A percentile compares a stretch with the other conserved stretches of the same genome.
Evolutionary conservation across 1,284 basidiomycete species (phyloP).

Genomic region (Serendipita sp.): DNA sequence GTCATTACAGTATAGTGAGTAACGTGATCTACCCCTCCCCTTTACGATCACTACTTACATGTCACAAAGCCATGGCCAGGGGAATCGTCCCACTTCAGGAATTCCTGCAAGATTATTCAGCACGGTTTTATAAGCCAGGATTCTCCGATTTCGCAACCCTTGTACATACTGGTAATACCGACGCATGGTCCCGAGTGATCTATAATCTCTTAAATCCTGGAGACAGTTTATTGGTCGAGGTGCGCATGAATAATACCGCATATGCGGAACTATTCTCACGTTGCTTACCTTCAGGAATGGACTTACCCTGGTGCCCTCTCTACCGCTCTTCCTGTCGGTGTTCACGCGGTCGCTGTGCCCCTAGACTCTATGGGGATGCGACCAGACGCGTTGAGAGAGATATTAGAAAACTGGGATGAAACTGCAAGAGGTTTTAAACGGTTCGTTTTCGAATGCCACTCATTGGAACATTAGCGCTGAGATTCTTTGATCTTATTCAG

Average conservation of each 20-base stretch:
- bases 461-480: not conserved
- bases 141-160: slow-evolving; percentile 54
- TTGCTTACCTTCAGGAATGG: slow-evolving; percentile 50
- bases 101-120: slow-evolving; percentile 45
- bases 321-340: slow-evolving; percentile 31
- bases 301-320: slow-evolving; percentile 46
- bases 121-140: slow-evolving; percentile 50
- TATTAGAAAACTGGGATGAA: slow-evolving; percentile 57
- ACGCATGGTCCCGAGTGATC: slow-evolving; percentile 28
- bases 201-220: not conserved
- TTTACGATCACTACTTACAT: not conserved
- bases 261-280: slow-evolving; percentile 44
- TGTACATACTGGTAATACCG: slow-evolving; percentile 65
- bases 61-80: slow-evolving; percentile 26
- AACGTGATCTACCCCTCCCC: not conserved
- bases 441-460: slow-evolving; percentile 15
- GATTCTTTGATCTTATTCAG: slow-evolving; percentile 21
- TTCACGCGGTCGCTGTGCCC: slow-evolving; percentile 41
- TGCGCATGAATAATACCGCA: slow-evolving; percentile 23
- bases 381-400: slow-evolving; percentile 42
- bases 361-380: slow-evolving; percentile 69
- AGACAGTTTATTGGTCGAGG: slow-evolving; percentile 31
- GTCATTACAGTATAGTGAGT: slow-evolving; percentile 57
- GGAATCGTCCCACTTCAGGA: slow-evolving; percentile 39
- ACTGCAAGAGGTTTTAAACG: slow-evolving; percentile 35